Evolutionary conservation across 2,329 filamentous ascomycete genomes (phyloP), one percentile per base, ranked within the genome.

Genomic region (Penicillium glabrum): DNA sequence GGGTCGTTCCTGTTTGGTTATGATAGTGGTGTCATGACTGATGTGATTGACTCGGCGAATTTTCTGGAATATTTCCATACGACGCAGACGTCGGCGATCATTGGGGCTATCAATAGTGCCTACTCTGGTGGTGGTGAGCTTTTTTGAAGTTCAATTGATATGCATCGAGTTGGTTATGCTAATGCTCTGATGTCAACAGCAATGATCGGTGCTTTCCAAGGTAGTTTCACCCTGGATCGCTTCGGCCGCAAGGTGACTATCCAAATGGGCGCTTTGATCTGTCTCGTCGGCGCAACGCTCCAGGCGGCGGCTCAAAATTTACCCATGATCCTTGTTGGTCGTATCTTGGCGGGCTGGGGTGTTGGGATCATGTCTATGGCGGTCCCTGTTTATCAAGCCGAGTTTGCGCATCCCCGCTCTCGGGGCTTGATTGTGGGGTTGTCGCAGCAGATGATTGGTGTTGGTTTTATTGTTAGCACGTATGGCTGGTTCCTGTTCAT

Each of bases 21-120:
- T 67, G 76, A 78, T 59, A 71, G 69, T 9, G 62, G 62, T 9
- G 60, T 64, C 13, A 61, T 64, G 62, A 64, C 62, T 2, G 60
- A 83, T 64, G 83, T 84, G 61, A 83, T 85, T 51, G 75, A 77
- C 16, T 81, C 79, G 13, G 75, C 78, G 9, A 75, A 84, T 64
- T 87, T 88, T 69, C 76, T 86, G 44, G 7, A 48, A 10, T 62
- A 58, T 66, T 88, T 88, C 72, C 74, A 84, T 39, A 83, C 82
- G 5, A 69, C 66, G 1, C 78, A 72, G 26, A 76, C 74, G 1
- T 79, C 79, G 64, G 74, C 81, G 5, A 81, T 85, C 50, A 77
- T 87, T 54, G 86, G 86, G 11, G 85, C 85, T 21, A 83, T 88
- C 67, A 85, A 86, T 66, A 84, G 84, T 56, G 86, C 86, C 24